These are phyloP conservation scores for Meripilus lineatus DNA, from an alignment of 1,284 basidiomycete genomes.

Conservation along the genomic window DNA sequence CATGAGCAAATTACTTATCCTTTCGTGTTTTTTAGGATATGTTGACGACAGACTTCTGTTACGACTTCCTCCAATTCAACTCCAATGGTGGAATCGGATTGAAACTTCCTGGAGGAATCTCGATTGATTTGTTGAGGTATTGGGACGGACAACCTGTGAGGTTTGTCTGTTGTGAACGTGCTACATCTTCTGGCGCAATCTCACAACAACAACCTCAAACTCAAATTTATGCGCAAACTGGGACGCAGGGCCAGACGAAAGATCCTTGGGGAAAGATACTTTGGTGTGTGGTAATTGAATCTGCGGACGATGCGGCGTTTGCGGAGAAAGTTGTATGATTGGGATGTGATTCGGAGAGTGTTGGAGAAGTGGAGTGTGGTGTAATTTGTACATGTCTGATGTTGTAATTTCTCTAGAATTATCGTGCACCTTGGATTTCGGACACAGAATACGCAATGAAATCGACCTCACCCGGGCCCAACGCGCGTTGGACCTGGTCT, in stretches of 20 bases:
- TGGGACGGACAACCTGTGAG: conserved; percentile 90
- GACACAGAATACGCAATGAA: no score
- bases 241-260: conserved; percentile 21
- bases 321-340: no score
- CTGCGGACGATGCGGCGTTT: neutral
- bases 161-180: conserved; percentile 75
- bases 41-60: conserved; percentile 72
- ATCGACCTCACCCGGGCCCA: no score
- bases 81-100: conserved; percentile 56
- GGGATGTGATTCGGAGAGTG: no score
- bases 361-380: no score
- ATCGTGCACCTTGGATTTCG: no score
- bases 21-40: conserved; percentile 45
- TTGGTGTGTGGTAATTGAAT: conserved; percentile 68
- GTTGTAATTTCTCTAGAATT: no score
- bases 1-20: neutral
- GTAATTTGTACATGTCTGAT: no score
- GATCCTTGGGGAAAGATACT: conserved; percentile 57
- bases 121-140: conserved; percentile 78
- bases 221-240: no score
- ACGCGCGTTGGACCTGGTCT: no score
- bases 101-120: conserved; percentile 69
- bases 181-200: no score
- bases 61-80: conserved; percentile 72
- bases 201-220: no score